phyloP scores from a whole-genome alignment of 139 green algal species.

The Chlamydomonas sphaeroides region DNA sequence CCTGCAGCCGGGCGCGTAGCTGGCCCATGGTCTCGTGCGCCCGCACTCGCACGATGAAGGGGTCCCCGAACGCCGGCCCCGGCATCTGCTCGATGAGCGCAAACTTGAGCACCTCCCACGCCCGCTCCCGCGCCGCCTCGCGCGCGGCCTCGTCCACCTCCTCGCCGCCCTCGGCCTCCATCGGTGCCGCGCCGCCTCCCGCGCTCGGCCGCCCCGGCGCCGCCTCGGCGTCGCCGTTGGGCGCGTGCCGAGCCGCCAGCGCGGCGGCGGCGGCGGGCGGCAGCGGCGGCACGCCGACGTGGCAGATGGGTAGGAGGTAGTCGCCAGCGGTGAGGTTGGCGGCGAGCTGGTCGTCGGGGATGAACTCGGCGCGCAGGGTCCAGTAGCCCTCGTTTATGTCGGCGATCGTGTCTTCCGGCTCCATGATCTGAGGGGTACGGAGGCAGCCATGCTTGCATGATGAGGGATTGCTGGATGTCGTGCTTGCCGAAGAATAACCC shows the following conservation, averaged over 20 bases:
- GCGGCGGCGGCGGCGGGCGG: too few relatives aligned
- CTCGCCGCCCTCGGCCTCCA: background rate
- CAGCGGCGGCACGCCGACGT: conserved; percentile 6
- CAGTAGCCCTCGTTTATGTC: conserved; percentile 86
- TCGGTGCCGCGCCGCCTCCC: background rate
- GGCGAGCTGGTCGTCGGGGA: conserved; percentile 77
- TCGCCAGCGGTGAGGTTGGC: background rate
- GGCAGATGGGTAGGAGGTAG: background rate
- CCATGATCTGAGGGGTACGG: conserved; percentile 55
- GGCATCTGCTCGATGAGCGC: conserved; percentile 16
- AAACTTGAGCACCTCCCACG: background rate
- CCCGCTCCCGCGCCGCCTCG: background rate
- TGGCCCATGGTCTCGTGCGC: conserved; percentile 81
- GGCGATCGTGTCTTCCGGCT: conserved; percentile 62
- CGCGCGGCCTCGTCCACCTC: background rate
- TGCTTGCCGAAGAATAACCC: too few relatives aligned
- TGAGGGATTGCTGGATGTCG: too few relatives aligned
- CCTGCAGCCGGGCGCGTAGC: conserved; percentile 74
- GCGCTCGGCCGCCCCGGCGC: background rate
- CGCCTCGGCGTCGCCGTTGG: background rate
- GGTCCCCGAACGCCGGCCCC: conserved; percentile 85
- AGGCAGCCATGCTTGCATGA: too few relatives aligned
- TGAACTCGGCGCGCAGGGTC: conserved; percentile 73
- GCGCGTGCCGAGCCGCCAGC: too few relatives aligned
- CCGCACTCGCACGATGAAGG: conserved; percentile 83